Evolutionary conservation across 2,329 filamentous ascomycete genomes (phyloP), one percentile per base, ranked within the genome.

Genomic region (Aspergillus brasiliensis): DNA sequence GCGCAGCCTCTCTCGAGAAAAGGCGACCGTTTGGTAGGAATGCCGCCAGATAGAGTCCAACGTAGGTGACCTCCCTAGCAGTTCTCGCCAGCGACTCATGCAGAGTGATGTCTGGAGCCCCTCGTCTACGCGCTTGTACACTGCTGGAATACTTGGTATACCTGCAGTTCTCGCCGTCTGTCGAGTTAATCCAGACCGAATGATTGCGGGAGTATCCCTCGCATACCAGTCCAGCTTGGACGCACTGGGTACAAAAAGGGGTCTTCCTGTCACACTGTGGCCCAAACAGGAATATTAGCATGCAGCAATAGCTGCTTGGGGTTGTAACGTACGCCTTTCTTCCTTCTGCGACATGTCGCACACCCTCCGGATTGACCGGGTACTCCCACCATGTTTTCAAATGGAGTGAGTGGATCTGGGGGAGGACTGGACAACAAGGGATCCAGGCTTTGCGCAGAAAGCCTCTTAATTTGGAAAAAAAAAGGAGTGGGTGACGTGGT

Each of bases 191-290:
- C 52, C 52, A 55, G 38, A 55, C 23, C 3, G 52, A 44, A 25
- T 44, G 11, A 15, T 44, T 19, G 5, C 52, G 52, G 11, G 5
- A 31, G 23, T 55, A 55, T 5, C 52, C 52, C 27, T 55, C 52
- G 52, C 52, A 55, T 7, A 55, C 15, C 34, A 55, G 52, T 8
- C 25, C n/a, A n/a, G 52, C 52, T 55, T 44, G 17, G n/a, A 55
- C 21, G 8, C 52, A 55, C 25, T 46, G 38, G 5, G 37, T 28
- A 46, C 52, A 55, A 31, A 55, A 55, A 28, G 52, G 52, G 19
- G 15, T 31, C 38, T 55, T 55, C 25, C 44, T 37, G 25, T 55
- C 52, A 21, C 52, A 55, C 52, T 55, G n/a, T 6, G 17, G 15
- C 25, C 25, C 25, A n/a, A 11, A 2, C n/a, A 15, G 15, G 23